phyloP scores from a whole-genome alignment of 768 basidiomycete genomes.

The Naganishia vaughanmartiniae region DNA sequence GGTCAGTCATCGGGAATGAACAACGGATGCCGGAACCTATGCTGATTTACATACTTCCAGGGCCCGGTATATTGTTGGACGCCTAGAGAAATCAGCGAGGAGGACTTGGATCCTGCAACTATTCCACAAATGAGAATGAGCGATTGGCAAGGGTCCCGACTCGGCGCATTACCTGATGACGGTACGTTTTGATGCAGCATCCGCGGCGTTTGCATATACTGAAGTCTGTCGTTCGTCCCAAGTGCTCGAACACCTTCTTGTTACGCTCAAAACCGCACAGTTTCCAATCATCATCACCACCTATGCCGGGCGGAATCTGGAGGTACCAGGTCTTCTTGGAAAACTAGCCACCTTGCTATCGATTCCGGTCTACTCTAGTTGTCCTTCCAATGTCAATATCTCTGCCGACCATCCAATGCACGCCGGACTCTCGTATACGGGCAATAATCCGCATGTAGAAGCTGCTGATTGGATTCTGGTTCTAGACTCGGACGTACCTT shows the following conservation, averaged over 20 bases:
- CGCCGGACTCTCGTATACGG: constrained; percentile 59
- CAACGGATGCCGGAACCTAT: not conserved
- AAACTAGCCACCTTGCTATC: constrained; percentile 59
- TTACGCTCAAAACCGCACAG: constrained; percentile 58
- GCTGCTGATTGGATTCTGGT: constrained; percentile 65
- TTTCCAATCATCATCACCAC: constrained; percentile 67
- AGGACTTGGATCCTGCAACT: constrained; percentile 57
- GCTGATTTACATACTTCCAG: not conserved
- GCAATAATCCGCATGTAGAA: constrained; percentile 57
- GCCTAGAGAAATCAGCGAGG: constrained; percentile 68
- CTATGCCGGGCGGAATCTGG: constrained; percentile 61
- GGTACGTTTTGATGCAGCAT: constrained; percentile 40
- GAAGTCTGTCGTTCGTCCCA: not conserved
- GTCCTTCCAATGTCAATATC: constrained; percentile 59
- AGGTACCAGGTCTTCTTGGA: constrained; percentile 57
- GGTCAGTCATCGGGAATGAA: not conserved
- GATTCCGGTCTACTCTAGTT: constrained; percentile 60
- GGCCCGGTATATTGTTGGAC: constrained; percentile 75
- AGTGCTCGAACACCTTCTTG: constrained; percentile 6
- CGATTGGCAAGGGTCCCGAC: constrained; percentile 61
- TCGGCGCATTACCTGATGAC: constrained; percentile 56
- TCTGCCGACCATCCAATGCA: constrained; percentile 62
- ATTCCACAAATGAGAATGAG: constrained; percentile 50
- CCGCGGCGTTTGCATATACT: constrained; percentile 8
- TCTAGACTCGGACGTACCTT: constrained; percentile 67